Base-by-base conservation (phyloP, 805 yeast species). In the Myxozyma neglecta region DNA sequence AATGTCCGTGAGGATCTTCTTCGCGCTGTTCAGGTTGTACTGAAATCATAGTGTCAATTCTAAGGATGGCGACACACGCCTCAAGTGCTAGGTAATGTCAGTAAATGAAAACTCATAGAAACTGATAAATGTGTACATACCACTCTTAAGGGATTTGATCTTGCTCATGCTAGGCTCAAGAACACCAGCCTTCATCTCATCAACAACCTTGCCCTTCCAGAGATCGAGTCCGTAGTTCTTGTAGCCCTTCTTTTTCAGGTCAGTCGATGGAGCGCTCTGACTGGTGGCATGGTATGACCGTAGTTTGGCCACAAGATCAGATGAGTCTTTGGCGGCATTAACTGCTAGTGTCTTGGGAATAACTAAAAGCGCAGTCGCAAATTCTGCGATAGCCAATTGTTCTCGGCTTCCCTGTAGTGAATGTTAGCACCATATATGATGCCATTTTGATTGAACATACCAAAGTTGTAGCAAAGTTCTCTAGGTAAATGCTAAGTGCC, bases 31-130 rank as follows among this genome's bases (percentile, higher is more conserved):
- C 99, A 11, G 99, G 99, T 71, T 93, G 96, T 65, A 94, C 97
- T 53, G 90, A 89, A 72, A 94, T 93, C 96, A 93, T 92, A 54
- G 99, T 94, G 76, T 94, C 99, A 72, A 94, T 94, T 81, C 99
- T 87, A 71, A 96, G 81, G 67, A 94, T 94, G 40, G 98, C 96
- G 75, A 96, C 86, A 78, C 99, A 94, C 2, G 99, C 99, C 80
- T 94, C 99, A 69, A 94, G 83, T 6, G 99, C 98, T 55, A 24
- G 9, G 35, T 20, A 10, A 16, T 11, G 53, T 55, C 32, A 47
- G 57, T 36, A 32, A 8, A n/a, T 20, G 1, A 13, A 54, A 32
- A 37, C 7, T 24, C 14, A 20, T 32, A 29, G n/a, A 34, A 53
- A n/a, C 13, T 32, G 16, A 6, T 13, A 35, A 34, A 8, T 6